Percentiles rank a stretch among this genome's conserved stretches.
Conservation (phyloP, 2,329 filamentous ascomycete genomes). For the Fusarium torreyae region DNA sequence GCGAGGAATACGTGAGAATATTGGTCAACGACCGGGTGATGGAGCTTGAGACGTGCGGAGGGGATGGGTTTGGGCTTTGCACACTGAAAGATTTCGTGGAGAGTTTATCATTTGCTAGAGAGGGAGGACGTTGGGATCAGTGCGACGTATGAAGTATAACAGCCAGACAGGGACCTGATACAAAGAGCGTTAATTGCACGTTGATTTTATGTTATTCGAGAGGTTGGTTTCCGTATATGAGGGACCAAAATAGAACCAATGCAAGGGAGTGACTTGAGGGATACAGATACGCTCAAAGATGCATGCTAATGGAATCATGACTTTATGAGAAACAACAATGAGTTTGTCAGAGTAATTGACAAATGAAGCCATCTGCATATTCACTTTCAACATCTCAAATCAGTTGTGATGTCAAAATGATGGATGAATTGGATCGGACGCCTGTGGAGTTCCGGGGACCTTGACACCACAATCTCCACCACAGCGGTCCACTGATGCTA, state of each 20-base stretch:
- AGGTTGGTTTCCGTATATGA: conserved; percentile 8
- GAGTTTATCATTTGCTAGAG: conserved; percentile 80
- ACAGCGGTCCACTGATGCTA: conserved; percentile 29
- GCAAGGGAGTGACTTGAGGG: conserved; percentile 24
- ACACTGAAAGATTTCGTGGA: conserved; percentile 78
- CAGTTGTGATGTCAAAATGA: background rate
- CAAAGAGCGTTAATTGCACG: conserved; percentile 30
- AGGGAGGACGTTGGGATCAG: conserved; percentile 79
- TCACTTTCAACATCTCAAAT: background rate
- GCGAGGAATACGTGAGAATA: conserved; percentile 82
- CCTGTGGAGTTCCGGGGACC: conserved; percentile 1
- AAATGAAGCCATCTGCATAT: background rate
- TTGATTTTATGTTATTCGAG: conserved; percentile 12
- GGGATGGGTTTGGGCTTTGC: conserved; percentile 80
- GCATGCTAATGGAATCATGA: background rate
- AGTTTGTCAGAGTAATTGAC: background rate
- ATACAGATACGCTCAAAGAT: conserved; percentile 14
- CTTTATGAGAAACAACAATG: background rate
- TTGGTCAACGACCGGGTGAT: conserved; percentile 89
- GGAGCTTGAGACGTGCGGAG: conserved; percentile 77
- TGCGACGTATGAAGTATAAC: conserved; percentile 25
- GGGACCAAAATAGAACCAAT: conserved; percentile 34
- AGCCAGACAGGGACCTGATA: conserved; percentile 20
- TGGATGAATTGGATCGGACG: background rate
- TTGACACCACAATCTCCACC: conserved; percentile 11